Base-by-base conservation (phyloP, 345 rosid genomes). In the Bretschneidera sinensis region DNA sequence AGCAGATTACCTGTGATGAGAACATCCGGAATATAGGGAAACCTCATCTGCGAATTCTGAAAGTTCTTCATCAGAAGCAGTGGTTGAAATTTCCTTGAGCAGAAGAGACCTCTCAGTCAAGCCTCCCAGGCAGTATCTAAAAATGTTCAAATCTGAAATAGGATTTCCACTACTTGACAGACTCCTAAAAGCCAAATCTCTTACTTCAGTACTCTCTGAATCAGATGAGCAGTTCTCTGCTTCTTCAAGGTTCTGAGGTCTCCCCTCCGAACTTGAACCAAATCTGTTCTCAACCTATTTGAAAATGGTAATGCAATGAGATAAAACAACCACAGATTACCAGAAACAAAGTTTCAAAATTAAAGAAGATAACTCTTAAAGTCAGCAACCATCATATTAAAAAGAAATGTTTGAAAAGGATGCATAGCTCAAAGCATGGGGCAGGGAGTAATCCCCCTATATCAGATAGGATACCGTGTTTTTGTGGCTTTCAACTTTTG, bases 71-170 rank as follows among this genome's bases (percentile, higher is more conserved):
- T 94, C 85, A 34, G 89, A 78, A 67, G 78, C 64, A 59, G 81
- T 82, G 52, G 73, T 67, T 33, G 86, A 84, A 75, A 94, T 74
- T 64, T 94, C 96, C 81, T 91, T 88, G 45, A 91, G 86, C 58
- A 94, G 74, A 61, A 74, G 57, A 61, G 86, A 81, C 81, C 86
- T 85, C 67, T 94, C 96, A 52, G 79, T 63, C 74, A 79, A 70
- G 64, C 79, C 75, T 71, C 91, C 96, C 48, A 94, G 76, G 76
- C 99, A 94, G 76, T 90, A 90, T 63, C 72, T 85, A 68, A 91
- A 90, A 62, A 82, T 71, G 43, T 70, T 66, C 33, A 69, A 58
- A 71, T 90, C 96, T 28, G 97, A 75, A 68, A 88, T 68, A 57
- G 80, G 57, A 66, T 77, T 78, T 59, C 75, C 68, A 24, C 59